phyloP scores from a whole-genome alignment of 148 eudicot genomes.

The Diospyros lotus region DNA sequence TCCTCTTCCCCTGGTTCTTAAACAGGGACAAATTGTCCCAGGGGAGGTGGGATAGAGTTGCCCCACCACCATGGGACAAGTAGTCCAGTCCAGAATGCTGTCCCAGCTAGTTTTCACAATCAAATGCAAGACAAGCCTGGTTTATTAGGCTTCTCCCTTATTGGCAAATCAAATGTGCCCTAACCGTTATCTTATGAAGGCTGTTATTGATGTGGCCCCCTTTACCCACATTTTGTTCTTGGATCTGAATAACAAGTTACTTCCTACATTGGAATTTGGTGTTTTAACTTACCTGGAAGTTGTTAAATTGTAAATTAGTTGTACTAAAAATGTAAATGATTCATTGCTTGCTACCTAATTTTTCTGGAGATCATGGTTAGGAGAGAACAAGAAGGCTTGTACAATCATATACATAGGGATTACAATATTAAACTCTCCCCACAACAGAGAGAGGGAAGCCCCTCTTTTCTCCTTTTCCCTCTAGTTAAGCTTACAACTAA shows the following conservation, averaged over 20 bases:
- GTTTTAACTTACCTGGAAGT: neutral
- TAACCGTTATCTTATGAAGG: neutral
- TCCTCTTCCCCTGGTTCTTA: too few species aligned
- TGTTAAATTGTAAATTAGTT: neutral
- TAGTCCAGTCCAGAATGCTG: too few species aligned
- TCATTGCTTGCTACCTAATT: neutral
- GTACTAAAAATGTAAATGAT: too few species aligned
- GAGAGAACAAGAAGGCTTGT: neutral
- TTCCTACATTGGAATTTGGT: neutral
- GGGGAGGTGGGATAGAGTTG: too few species aligned
- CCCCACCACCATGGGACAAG: too few species aligned
- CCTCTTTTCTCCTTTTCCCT: neutral
- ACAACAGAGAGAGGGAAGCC: too few species aligned
- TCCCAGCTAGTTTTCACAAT: too few species aligned
- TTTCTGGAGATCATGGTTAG: neutral
- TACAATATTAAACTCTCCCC: too few species aligned
- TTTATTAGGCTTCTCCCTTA: neutral
- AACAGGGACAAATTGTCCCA: too few species aligned
- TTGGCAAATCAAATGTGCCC: too few species aligned
- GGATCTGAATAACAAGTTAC: neutral
- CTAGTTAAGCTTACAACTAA: neutral
- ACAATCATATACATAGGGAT: neutral
- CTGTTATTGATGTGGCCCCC: neutral
- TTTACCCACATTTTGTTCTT: neutral
- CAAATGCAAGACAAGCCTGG: too few species aligned